Conservation (phyloP, 225 moss, liverwort and hornwort species). For the Climacium dendroides region DNA sequence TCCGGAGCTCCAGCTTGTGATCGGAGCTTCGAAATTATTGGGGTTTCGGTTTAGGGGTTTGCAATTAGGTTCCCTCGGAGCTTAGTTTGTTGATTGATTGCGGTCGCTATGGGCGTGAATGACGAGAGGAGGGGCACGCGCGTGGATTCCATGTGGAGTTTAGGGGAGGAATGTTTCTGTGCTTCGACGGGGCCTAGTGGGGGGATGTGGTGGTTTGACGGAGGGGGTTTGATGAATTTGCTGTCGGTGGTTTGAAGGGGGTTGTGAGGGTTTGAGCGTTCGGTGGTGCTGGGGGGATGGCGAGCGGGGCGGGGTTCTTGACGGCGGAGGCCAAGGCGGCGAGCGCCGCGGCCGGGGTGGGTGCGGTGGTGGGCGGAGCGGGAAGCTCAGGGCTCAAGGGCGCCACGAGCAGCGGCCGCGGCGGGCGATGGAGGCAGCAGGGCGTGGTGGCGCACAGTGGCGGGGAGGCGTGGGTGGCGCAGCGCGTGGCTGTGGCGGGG, state of each 20-base stretch:
- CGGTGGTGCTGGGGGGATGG: not conserved
- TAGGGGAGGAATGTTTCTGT: not conserved
- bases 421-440: slow-evolving; percentile 54
- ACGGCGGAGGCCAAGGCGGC: not conserved
- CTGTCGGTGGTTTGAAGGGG: no score
- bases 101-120: not conserved
- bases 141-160: not conserved
- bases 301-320: not conserved
- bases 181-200: not conserved
- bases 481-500: slow-evolving; percentile 62
- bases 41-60: rapidly evolving
- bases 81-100: not conserved
- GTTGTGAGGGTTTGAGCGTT: not conserved
- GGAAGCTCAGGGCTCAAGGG: slow-evolving; percentile 29
- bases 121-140: no score
- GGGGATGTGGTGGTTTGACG: not conserved
- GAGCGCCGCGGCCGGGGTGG: slow-evolving; percentile 28
- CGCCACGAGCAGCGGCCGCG: slow-evolving; percentile 25
- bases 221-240: not conserved
- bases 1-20: not conserved
- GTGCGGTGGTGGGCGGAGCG: slow-evolving; percentile 33
- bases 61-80: no score
- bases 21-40: not conserved
- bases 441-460: not conserved
- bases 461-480: slow-evolving; percentile 40